phyloP scores from a whole-genome alignment of 129 eudicot genomes.

The Pseudognaphalium luteoalbum region DNA sequence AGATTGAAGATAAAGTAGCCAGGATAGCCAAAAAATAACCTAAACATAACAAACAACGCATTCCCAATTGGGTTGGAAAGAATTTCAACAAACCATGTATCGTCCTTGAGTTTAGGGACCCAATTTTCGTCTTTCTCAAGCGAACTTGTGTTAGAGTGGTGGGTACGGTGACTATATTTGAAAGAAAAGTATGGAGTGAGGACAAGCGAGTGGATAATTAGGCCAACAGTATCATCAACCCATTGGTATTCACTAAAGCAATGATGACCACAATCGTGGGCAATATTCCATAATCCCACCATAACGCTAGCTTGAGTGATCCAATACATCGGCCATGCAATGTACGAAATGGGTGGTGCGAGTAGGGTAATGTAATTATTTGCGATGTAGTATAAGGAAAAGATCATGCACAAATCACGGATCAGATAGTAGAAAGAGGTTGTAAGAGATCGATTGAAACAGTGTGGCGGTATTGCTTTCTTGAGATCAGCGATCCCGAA shows the following conservation, averaged over 20 bases:
- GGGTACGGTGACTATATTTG: conserved; percentile 42
- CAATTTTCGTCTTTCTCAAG: conserved; percentile 35
- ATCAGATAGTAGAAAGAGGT: conserved; percentile 28
- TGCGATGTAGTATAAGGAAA: conserved; percentile 30
- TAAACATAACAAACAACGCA: conserved; percentile 25
- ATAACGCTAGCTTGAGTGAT: conserved; percentile 29
- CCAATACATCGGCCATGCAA: conserved; percentile 41
- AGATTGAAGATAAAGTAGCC: conserved; percentile 48
- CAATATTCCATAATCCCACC: conserved; percentile 38
- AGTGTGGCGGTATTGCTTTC: conserved; percentile 46
- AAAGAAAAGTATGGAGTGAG: conserved; percentile 40
- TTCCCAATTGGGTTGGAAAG: conserved; percentile 34
- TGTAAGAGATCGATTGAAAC: conserved; percentile 38
- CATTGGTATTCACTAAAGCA: conserved; percentile 28
- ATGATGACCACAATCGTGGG: conserved; percentile 41
- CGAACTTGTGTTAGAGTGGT: conserved; percentile 45
- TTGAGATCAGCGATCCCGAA: conserved; percentile 32
- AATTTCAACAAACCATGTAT: conserved; percentile 25
- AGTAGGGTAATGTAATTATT: conserved; percentile 31
- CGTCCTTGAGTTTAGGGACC: conserved; percentile 27
- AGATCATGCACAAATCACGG: conserved; percentile 20
- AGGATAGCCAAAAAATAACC: conserved; percentile 43
- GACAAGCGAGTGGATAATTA: conserved; percentile 27
- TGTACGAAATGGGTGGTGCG: conserved; percentile 30
- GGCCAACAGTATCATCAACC: conserved; percentile 33